Base-by-base conservation (phyloP, 2,329 filamentous ascomycete genomes). In the Botryotinia narcissicola region DNA sequence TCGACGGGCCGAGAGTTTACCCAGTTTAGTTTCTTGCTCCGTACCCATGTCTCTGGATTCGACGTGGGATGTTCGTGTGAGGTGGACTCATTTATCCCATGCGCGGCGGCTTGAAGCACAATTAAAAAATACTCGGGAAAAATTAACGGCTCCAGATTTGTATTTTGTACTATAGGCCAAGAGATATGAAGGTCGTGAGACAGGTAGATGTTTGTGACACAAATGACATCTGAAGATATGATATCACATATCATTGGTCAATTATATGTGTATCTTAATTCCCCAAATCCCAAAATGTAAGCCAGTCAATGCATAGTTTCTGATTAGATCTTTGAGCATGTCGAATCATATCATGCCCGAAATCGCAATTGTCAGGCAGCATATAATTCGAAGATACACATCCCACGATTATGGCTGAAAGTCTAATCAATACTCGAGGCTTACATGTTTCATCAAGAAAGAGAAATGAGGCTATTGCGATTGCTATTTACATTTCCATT, bases 171-270 rank as follows among this genome's bases (percentile, higher is more conserved):
- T 14, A 44, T n/a, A 7, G 40, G 42, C 46, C 32, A 67, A 67
- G 63, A 48, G 60, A 62, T 42, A 62, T 42, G 60, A 62, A 44
- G 37, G 37, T 63, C n/a, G 25, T 22, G 60, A 63, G 61, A 63
- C 61, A 20, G 6, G 40, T 54, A 54, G 64, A 54, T 67, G 64
- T 51, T 67, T 67, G n/a, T 67, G 46, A 54, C 46, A 40, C 37
- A 25, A 67, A 67, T 67, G 63, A 67, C 32, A 37, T 67, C 32
- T 25, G 22, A 37, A 67, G 63, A 51, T 67, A 66, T 51, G 44
- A 25, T 51, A 67, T 51, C 29, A n/a, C 18, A 10, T 22, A 51
- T n/a, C 14, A 67, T 67, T 67, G 44, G 63, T 67, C 44, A 48
- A 67, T n/a, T 7, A n/a, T 66, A 66, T 66, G 14, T 48, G 44